Conservation (phyloP, 768 basidiomycete genomes). For the Leccinum pellstonianum region DNA sequence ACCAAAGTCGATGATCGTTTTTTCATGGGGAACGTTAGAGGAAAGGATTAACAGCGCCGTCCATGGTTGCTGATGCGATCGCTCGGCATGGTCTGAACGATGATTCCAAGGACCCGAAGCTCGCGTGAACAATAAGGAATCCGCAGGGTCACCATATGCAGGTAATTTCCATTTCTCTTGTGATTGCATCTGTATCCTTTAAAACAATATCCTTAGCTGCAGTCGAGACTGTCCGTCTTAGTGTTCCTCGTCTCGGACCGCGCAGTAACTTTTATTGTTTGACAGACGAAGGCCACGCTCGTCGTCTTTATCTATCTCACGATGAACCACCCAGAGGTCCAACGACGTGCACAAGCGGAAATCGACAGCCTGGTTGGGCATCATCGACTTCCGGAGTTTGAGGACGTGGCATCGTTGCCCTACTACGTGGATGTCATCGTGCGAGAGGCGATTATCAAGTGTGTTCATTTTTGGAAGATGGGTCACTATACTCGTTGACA, state of each 20-base stretch:
- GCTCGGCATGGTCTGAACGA: not conserved
- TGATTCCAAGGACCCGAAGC: not conserved
- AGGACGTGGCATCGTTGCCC: not conserved
- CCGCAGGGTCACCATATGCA: constrained; percentile 13
- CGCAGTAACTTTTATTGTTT: not conserved
- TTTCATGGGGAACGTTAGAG: not conserved
- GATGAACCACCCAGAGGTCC: not conserved
- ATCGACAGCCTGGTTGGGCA: not conserved
- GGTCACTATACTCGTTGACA: not conserved
- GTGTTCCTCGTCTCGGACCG: not conserved
- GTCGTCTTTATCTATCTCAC: not conserved
- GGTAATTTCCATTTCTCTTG: constrained; percentile 8
- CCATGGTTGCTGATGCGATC: not conserved
- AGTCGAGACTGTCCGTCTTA: not conserved
- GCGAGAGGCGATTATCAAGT: not conserved
- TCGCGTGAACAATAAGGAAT: not conserved
- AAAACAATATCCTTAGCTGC: not conserved
- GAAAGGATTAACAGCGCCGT: not conserved
- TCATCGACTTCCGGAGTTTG: not conserved
- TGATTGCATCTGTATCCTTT: not conserved
- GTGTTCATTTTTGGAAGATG: not conserved
- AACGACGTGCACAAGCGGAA: not conserved
- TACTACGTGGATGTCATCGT: not conserved
- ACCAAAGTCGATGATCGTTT: not conserved
- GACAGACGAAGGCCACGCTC: not conserved